phyloP scores from a whole-genome alignment of 2,329 filamentous ascomycete species.

The Phaeosphaeriaceae sp. region DNA sequence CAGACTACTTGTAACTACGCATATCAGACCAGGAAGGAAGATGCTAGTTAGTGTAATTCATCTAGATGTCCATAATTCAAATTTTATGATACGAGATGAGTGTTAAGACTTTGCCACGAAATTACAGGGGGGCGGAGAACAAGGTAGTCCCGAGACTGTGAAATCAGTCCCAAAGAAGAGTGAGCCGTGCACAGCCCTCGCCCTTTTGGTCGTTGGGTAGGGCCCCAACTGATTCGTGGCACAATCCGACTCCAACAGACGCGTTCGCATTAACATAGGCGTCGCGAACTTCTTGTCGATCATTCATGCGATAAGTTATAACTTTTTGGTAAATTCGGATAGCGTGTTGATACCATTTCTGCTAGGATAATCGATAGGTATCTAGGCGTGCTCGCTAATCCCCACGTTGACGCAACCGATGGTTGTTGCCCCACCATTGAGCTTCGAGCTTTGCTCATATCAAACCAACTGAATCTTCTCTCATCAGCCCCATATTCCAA shows the following conservation, averaged over 20 bases:
- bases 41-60: not conserved
- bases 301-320: conserved; percentile 5
- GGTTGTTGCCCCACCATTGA: conserved; percentile 28
- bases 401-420: conserved; percentile 15
- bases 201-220: not conserved
- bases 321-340: conserved; percentile 5
- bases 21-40: not conserved
- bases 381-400: conserved; percentile 7
- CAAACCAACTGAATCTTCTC: conserved; percentile 5
- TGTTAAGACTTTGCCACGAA: not conserved
- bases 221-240: conserved; percentile 16
- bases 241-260: conserved; percentile 18
- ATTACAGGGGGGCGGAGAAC: conserved; percentile 18
- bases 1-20: not conserved
- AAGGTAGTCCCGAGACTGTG: conserved; percentile 5
- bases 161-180: conserved; percentile 12
- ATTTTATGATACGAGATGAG: conserved; percentile 8
- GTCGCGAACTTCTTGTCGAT: conserved; percentile 4
- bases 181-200: conserved; percentile 3
- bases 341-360: not conserved
- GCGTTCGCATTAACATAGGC: conserved; percentile 12
- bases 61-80: not conserved
- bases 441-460: not conserved
- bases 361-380: not conserved
- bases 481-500: no score